Evolutionary conservation across 139 green algal species (phyloP), one percentile per base, ranked within the genome.

Genomic region (Chlamydomonas urium): DNA sequence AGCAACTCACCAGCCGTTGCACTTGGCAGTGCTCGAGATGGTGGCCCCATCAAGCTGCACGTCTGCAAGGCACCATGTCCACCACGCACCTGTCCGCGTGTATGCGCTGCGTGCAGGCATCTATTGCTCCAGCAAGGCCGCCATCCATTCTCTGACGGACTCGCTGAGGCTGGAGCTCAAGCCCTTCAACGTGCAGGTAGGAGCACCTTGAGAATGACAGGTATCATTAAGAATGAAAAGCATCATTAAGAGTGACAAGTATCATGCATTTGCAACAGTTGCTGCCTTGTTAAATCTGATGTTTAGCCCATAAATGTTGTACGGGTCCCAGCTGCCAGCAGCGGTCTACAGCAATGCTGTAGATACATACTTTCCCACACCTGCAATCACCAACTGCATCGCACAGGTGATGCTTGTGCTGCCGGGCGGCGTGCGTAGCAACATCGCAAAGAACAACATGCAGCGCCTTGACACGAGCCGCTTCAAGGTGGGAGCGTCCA

Each of bases 61-160:
- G n/a, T n/a, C n/a, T n/a, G n/a, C n/a, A n/a, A n/a, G n/a, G n/a
- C n/a, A n/a, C n/a, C n/a, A n/a, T n/a, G 17, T 53, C 42, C 10
- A 10, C 42, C 42, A 53, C 42, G 42, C 42, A 53, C 42, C 10
- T 53, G 42, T 17, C 10, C 42, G 14, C 42, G 42, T 53, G 10
- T 17, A 10, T 17, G 42, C 42, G 42, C 42, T 17, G 42, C 17
- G 31, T 26, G 60, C 60, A 6, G 60, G 26, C 29, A 26, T 67
- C 19, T 67, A 67, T 31, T 42, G 19, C 31, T n/a, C 21, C 31
- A 67, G 60, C 29, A 67, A 67, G 33, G 60, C 60, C 24, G 60
- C 60, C 5, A 26, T 85, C 29, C 79, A 85, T 59, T 65, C 24
- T 24, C n/a, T 85, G 38, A 78, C 75, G 17, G 66, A 86, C 42